Evolutionary conservation across 352 stramenopile species (phyloP).

Genomic region (Phytopythium vexans): DNA sequence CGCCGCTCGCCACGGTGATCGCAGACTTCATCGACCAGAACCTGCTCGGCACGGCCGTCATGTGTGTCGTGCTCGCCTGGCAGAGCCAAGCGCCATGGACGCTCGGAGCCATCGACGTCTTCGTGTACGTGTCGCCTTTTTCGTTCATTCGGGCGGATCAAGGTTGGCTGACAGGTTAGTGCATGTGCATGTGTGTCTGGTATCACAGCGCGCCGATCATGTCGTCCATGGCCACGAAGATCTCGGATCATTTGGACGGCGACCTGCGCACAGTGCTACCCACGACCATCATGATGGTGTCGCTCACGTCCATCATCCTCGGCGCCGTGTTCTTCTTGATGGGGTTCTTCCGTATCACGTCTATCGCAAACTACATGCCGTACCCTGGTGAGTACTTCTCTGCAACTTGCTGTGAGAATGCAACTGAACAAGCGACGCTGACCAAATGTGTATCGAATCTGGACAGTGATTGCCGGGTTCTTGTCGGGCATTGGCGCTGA

Average conservation of each 20-base stretch:
- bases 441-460: neutral
- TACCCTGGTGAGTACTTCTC: conserved; percentile 43
- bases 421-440: neutral
- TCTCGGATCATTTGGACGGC: conserved; percentile 52
- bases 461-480: conserved; percentile 69
- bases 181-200: neutral
- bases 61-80: conserved; percentile 73
- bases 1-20: conserved; percentile 53
- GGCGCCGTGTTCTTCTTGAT: conserved; percentile 66
- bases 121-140: conserved; percentile 37
- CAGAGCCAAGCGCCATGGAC: conserved; percentile 73
- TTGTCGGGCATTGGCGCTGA: conserved; percentile 75
- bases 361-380: conserved; percentile 83
- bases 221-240: conserved; percentile 68
- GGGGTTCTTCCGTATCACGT: conserved; percentile 66
- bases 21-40: conserved; percentile 86
- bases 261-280: conserved; percentile 62
- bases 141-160: neutral
- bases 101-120: conserved; percentile 74
- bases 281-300: conserved; percentile 71
- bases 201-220: conserved; percentile 56
- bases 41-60: conserved; percentile 61
- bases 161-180: neutral
- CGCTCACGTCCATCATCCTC: conserved; percentile 60
- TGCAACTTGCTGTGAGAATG: neutral